Evolutionary conservation across 805 yeast genomes (phyloP).

Genomic region (Helenozyma baotianmanensis): DNA sequence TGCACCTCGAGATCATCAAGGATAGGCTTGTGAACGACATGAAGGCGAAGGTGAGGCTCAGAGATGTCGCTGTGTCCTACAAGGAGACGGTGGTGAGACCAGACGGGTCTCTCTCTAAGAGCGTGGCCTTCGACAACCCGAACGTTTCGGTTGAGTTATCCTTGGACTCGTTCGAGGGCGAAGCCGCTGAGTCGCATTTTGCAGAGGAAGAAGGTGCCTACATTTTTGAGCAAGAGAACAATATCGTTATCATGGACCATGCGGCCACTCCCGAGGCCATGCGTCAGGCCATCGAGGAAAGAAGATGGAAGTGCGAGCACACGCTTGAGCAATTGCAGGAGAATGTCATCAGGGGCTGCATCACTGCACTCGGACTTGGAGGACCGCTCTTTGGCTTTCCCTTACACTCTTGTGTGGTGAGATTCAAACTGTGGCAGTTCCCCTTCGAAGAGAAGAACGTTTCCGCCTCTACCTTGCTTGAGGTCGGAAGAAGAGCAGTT

Average conservation of each 20-base stretch:
- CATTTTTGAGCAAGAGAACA: constrained; percentile 44
- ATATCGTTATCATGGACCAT: constrained; percentile 36
- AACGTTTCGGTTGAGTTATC: constrained; percentile 21
- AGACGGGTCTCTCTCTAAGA: constrained; percentile 15
- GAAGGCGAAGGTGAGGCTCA: constrained; percentile 75
- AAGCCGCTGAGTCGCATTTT: constrained; percentile 23
- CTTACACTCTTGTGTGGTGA: constrained; percentile 56
- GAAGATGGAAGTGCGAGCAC: constrained; percentile 47
- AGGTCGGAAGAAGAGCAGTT: constrained; percentile 39
- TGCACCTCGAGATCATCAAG: constrained; percentile 84
- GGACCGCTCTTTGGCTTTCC: constrained; percentile 56
- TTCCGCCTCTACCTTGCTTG: constrained; percentile 35
- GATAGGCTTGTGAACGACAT: constrained; percentile 77
- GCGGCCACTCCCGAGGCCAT: constrained; percentile 24
- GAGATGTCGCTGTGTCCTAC: constrained; percentile 84
- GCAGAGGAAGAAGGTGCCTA: constrained; percentile 40
- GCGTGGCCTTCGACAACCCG: constrained; percentile 17
- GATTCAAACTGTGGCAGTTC: constrained; percentile 48
- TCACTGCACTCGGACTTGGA: constrained; percentile 62
- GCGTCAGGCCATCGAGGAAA: constrained; percentile 21
- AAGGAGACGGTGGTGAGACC: constrained; percentile 55
- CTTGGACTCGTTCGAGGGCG: constrained; percentile 37
- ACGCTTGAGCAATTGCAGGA: constrained; percentile 49
- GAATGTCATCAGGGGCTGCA: constrained; percentile 52
- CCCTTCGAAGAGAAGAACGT: constrained; percentile 45